phyloP scores from a whole-genome alignment of 257 asterid genomes.

The Solanum ossicruentum region DNA sequence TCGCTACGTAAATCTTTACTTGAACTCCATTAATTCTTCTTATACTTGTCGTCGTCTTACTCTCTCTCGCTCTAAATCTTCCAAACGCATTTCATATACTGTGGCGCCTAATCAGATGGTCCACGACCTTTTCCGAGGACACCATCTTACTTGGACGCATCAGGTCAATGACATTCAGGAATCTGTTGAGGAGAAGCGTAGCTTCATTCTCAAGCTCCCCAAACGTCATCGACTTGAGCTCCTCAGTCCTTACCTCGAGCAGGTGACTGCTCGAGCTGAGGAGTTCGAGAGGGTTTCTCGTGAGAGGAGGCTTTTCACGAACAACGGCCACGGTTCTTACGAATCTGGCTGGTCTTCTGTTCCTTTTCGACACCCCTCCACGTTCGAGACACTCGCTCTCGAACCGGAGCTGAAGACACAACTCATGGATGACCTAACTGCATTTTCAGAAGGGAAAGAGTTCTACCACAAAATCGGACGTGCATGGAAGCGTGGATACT shows the following conservation, averaged over 20 bases:
- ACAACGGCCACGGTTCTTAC: constrained; percentile 31
- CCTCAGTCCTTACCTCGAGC: constrained; percentile 24
- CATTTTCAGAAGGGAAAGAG: constrained; percentile 24
- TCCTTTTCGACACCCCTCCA: constrained; percentile 44
- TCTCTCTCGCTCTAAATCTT: constrained; percentile 35
- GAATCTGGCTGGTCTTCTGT: constrained; percentile 48
- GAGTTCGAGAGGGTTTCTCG: constrained; percentile 34
- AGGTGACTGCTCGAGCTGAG: constrained; percentile 22
- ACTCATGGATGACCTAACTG: constrained; percentile 18
- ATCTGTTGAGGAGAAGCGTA: constrained; percentile 32
- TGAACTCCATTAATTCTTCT: constrained; percentile 29
- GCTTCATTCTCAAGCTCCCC: constrained; percentile 38
- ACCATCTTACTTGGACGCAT: constrained; percentile 42
- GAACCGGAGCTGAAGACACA: constrained; percentile 33
- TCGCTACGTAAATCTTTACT: constrained; percentile 36
- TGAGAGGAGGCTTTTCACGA: constrained; percentile 37
- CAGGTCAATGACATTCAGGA: constrained; percentile 28
- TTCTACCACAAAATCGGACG: constrained; percentile 30
- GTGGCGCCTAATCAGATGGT: constrained; percentile 38
- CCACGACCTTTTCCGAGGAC: constrained; percentile 23
- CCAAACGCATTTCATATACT: constrained; percentile 29
- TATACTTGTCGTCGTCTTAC: constrained; percentile 43
- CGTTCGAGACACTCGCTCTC: constrained; percentile 44
- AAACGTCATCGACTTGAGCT: constrained; percentile 17
- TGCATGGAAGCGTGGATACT: constrained; percentile 55